phyloP scores from a whole-genome alignment of 768 basidiomycete genomes.

The Phylloporus sp. region DNA sequence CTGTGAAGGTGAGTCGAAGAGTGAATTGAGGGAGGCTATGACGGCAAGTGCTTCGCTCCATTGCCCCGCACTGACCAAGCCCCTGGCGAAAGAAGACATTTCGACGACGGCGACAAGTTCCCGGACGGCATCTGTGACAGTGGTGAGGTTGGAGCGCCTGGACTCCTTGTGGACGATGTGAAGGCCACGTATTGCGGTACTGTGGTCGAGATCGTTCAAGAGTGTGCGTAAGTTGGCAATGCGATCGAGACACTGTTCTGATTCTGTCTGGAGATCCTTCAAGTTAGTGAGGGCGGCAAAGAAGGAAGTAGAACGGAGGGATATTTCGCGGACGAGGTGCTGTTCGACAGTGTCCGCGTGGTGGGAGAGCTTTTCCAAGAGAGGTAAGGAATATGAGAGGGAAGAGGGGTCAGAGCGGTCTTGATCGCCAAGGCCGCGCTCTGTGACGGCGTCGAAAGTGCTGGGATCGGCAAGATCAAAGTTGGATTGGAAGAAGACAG shows the following conservation, averaged over 20 bases:
- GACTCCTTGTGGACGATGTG: constrained; percentile 64
- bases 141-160: constrained; percentile 55
- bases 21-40: constrained; percentile 59
- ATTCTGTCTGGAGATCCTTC: constrained; percentile 88
- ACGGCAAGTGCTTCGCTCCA: constrained; percentile 83
- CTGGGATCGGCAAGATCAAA: constrained; percentile 82
- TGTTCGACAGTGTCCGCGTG: constrained; percentile 93
- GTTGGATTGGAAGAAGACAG: constrained; percentile 69
- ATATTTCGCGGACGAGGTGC: constrained; percentile 91
- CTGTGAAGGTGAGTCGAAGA: constrained; percentile 42
- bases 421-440: constrained; percentile 41
- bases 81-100: constrained; percentile 65
- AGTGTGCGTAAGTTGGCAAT: constrained; percentile 69
- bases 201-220: constrained; percentile 71
- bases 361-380: constrained; percentile 87
- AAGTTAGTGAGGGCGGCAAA: constrained; percentile 95
- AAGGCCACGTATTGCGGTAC: constrained; percentile 75
- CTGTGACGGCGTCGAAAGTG: constrained; percentile 76
- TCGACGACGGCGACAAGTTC: constrained; percentile 72
- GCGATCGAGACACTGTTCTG: constrained; percentile 72
- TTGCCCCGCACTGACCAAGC: constrained; percentile 78
- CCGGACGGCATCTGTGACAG: constrained; percentile 58
- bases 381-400: constrained; percentile 62
- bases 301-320: constrained; percentile 86
- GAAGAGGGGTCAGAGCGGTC: constrained; percentile 52